These are phyloP conservation scores for Boletellus ananiceps DNA, from an alignment of 768 basidiomycete species.

Conservation along the genomic window DNA sequence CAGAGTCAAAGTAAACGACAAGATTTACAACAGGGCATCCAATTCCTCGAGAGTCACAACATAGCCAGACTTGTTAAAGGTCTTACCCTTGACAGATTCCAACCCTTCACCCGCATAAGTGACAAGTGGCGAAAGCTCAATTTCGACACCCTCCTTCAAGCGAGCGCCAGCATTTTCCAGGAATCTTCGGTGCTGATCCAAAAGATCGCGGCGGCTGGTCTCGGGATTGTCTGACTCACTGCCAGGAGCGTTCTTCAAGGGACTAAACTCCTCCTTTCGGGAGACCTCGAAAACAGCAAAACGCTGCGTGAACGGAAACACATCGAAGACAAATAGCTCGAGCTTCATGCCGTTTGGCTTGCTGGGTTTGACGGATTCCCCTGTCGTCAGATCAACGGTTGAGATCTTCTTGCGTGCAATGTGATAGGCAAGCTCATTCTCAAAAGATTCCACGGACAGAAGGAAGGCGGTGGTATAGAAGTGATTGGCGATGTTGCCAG, in stretches of 20 bases:
- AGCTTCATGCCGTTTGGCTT: slow-evolving; percentile 99
- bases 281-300: slow-evolving; percentile 89
- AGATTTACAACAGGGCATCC: slow-evolving; percentile 54
- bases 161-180: slow-evolving; percentile 73
- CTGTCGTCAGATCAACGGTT: slow-evolving; percentile 65
- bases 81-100: slow-evolving; percentile 70
- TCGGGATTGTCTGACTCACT: slow-evolving; percentile 85
- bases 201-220: slow-evolving; percentile 85
- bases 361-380: slow-evolving; percentile 67
- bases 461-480: slow-evolving; percentile 92
- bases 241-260: slow-evolving; percentile 95
- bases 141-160: slow-evolving; percentile 70
- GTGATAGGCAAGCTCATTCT: slow-evolving; percentile 90
- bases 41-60: slow-evolving; percentile 65
- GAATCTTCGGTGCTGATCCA: slow-evolving; percentile 85
- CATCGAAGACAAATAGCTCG: slow-evolving; percentile 98
- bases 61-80: slow-evolving; percentile 68
- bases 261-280: slow-evolving; percentile 89
- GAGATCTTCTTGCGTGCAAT: slow-evolving; percentile 98
- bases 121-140: slow-evolving; percentile 86
- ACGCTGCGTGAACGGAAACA: slow-evolving; percentile 83
- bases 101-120: slow-evolving; percentile 93
- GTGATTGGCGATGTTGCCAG: slow-evolving; percentile 97
- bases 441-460: slow-evolving; percentile 71
- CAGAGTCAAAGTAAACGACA: slow-evolving; percentile 1